Base-by-base conservation (phyloP, 371 early-diverging fungal species). In the Lichtheimia ramosa region DNA sequence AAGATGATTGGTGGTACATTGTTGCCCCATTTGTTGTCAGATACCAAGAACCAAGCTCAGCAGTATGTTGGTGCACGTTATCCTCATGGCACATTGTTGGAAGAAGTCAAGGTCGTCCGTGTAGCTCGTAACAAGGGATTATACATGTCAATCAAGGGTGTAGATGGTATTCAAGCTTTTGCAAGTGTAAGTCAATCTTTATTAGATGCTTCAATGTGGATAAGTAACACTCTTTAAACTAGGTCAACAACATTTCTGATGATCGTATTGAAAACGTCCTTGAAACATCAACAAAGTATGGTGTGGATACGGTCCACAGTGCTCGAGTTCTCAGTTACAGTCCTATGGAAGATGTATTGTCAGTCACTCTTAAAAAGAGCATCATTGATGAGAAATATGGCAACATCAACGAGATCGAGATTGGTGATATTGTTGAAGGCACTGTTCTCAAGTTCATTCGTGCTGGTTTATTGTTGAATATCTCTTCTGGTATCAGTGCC, bases 311-410 rank as follows among this genome's bases (percentile, higher is more conserved):
- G 3, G 69, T 59, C 1, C 95, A 95, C 62, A 82, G 83, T 28
- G 92, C 83, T 27, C 85, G 96, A 57, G 90, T 96, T 4, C 63
- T 94, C 43, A 87, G 89, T 3, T 89, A 87, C 64, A 93, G 91
- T 42, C 78, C 87, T 34, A 82, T 91, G 15, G 93, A 92, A 64
- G 88, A 86, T 23, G 51, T 92, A 1, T 59, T 90, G 18, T 82
- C 85, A 28, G 71, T 94, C 23, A 86, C 91, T 20, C 77, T 91
- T 48, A 86, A 94, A 68, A 74, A 80, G 4, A 86, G 87, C 18
- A 77, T 93, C 0, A 63, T 96, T 40, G 80, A 81, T 16, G 84
- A 90, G 55, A 72, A 83, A 46, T 92, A 84, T 70, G 64, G 95
- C 48, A 81, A 86, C 16, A 58, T 86, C 16, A 65, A 77, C 14